Base-by-base conservation (phyloP, 1,139 yeast species). In the Kazachstania sp. region DNA sequence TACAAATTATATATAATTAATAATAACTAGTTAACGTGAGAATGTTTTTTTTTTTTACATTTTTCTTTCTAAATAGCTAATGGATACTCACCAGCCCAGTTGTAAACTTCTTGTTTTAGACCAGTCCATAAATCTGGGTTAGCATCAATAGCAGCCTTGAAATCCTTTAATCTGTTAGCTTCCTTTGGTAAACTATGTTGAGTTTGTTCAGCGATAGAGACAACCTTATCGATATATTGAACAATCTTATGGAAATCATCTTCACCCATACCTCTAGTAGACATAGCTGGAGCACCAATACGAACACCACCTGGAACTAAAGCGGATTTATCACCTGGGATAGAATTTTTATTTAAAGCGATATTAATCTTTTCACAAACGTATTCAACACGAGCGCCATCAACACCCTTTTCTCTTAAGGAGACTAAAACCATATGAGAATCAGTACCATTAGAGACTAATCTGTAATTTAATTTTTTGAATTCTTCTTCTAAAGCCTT, bases 221-320 rank as follows among this genome's bases (percentile, higher is more conserved):
- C 92, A 42, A 95, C 90, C 59, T 75, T 73, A 72, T 88, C 92
- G 62, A 90, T 86, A 76, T 83, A 90, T 53, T 73, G 71, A 51
- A 84, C 97, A 60, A 92, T 86, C 67, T 76, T 81, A 64, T 73
- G 77, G 72, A 90, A 92, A 66, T 92, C 97, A 55, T 75, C 83
- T 66, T 83, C 87, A 57, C 86, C 83, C 65, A 90, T 79, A 61
- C 97, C 98, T 74, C 98, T 86, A 53, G 97, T 86, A 54, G 97
- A 79, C 98, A 92, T 92, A 53, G 97, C 97, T 58, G 98, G 98
- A 39, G 98, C 88, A 67, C 98, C 98, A 55, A 92, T 83, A 74
- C 98, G 86, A 55, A 92, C 82, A 70, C 98, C 98, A 69, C 95
- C 95, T 65, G 98, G 98, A 50, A 88, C 95, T 56, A 92, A 78